These are phyloP conservation scores for Primulina huaijiensis DNA, from an alignment of 257 asterid genomes.

Conservation along the genomic window DNA sequence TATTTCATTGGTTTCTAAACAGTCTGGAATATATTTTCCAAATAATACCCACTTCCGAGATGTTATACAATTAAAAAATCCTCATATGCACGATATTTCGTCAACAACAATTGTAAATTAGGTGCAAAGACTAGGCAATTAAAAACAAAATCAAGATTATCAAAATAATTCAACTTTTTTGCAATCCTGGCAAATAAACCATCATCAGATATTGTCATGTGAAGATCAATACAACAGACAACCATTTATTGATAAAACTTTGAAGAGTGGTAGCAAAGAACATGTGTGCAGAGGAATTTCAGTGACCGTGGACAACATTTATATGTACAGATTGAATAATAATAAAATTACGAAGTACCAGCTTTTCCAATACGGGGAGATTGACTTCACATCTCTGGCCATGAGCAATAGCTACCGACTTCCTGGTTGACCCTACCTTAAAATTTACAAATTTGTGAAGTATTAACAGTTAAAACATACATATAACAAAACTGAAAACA, in stretches of 20 bases:
- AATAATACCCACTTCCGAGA: conserved; percentile 5
- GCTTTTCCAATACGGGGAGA: conserved; percentile 63
- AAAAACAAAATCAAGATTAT: neutral
- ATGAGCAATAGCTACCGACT: conserved; percentile 74
- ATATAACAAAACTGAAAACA: neutral
- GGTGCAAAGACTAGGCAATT: neutral
- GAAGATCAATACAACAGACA: conserved; percentile 4
- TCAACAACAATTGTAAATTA: neutral
- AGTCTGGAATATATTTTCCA: neutral
- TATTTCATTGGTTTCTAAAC: conserved; percentile 12
- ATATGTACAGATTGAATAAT: conserved; percentile 4
- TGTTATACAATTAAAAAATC: neutral
- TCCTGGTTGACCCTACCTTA: conserved; percentile 91
- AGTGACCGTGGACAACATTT: conserved; percentile 8
- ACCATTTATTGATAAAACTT: conserved; percentile 2
- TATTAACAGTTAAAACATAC: conserved; percentile 13
- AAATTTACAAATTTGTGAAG: conserved; percentile 25
- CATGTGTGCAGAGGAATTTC: neutral
- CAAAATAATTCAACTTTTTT: neutral
- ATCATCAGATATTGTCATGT: conserved; percentile 1
- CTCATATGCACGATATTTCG: neutral
- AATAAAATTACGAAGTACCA: conserved; percentile 44
- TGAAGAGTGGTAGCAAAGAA: conserved; percentile 5
- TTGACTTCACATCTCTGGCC: conserved; percentile 83
- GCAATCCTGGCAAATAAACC: neutral